Conservation (phyloP, 2,329 filamentous ascomycete species). For the Aspergillus pseudoterreus region DNA sequence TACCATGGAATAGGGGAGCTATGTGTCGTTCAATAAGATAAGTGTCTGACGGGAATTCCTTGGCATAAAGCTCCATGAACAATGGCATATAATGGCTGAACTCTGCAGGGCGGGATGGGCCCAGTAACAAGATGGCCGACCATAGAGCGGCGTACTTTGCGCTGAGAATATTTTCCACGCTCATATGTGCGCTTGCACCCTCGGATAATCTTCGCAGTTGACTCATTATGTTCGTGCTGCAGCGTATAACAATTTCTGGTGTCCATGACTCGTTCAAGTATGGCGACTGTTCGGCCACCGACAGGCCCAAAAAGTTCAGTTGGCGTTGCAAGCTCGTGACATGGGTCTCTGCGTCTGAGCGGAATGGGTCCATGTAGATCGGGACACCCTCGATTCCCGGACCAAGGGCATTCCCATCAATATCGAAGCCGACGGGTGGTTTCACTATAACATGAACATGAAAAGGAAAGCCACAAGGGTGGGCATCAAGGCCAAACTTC, state of each 20-base stretch:
- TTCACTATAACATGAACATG: conserved; percentile 80
- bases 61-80: conserved; percentile 62
- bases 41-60: conserved; percentile 67
- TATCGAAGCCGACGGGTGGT: conserved; percentile 55
- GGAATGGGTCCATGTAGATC: conserved; percentile 85
- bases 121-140: conserved; percentile 58
- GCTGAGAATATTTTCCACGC: conserved; percentile 52
- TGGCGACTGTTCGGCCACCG: conserved; percentile 33
- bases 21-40: conserved; percentile 67
- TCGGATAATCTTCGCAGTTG: conserved; percentile 57
- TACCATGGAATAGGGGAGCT: conserved; percentile 55
- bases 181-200: conserved; percentile 23
- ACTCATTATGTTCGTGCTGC: conserved; percentile 75
- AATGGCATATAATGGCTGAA: conserved; percentile 62
- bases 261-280: conserved; percentile 64
- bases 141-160: conserved; percentile 72
- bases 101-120: conserved; percentile 42
- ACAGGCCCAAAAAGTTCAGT: conserved; percentile 52
- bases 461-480: conserved; percentile 75
- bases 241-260: conserved; percentile 68
- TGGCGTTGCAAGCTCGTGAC: conserved; percentile 56
- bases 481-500: conserved; percentile 69
- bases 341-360: conserved; percentile 63
- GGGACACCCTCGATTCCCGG: conserved; percentile 35
- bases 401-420: conserved; percentile 49